Evolutionary conservation across 2,329 filamentous ascomycete species (phyloP), one percentile per base, ranked within the genome.

Genomic region (Alternaria alternata): DNA sequence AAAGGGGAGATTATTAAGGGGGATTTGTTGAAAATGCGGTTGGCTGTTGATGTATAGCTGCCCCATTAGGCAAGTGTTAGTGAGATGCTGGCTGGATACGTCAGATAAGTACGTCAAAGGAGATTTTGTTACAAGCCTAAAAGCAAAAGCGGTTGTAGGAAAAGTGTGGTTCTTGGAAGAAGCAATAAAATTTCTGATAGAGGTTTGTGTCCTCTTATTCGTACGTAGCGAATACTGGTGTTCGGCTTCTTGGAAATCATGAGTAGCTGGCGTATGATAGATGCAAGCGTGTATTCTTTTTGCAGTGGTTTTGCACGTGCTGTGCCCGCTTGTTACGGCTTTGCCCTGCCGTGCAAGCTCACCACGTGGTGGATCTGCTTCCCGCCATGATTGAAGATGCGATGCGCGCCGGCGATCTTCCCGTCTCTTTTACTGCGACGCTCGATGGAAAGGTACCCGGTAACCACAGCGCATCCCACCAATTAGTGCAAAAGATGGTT

Each of bases 1-100:
- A 65, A 26, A 38, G 67, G 66, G 11, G 64, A 64, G 11, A 61
- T 71, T 44, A 16, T 68, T 1, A 44, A 52, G 24, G 61, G 49
- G 16, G 61, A 69, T 48, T 48, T 64, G 22, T n/a, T 70, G 49
- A 69, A 64, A 58, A 32, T 68, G n/a, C 51, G 56, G 38, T 44
- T 70, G 61, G 47, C 54, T 12, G 52, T 69, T 24, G 64, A 65
- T 52, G 7, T 11, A 43, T 62, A 36, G 39, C 5, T 42, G 8
- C 12, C 12, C 12, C 4, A 7, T 5, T 36, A 6, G 32, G 32
- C 12, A 22, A 6, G 3, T 14, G 18, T 22, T 11, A 5, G 18
- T 14, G 22, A 18, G 7, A 6, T 22, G 9, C 5, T 42, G 18
- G 9, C 11, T 42, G 20, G 5, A 20, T 22, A 42, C 39, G 20